A percentile compares a stretch with the other conserved stretches of the same genome.
Evolutionary conservation across 805 yeast species (phyloP).

Genomic region (Starmera caribaea): DNA sequence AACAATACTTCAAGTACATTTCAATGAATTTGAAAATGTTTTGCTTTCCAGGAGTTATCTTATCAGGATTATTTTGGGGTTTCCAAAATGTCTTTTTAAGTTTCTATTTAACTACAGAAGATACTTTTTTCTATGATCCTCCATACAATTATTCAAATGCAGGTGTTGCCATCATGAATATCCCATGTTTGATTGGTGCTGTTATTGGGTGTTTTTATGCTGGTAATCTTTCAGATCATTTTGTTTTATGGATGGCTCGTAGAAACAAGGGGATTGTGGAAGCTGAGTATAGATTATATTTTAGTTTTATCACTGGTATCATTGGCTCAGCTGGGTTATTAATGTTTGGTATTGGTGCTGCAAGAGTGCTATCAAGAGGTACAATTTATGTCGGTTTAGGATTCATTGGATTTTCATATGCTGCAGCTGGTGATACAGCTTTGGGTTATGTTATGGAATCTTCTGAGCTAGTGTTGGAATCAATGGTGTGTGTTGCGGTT

Average conservation of each 20-base stretch:
- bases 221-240: constrained; percentile 48
- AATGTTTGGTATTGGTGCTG: constrained; percentile 60
- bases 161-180: constrained; percentile 68
- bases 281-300: constrained; percentile 56
- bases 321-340: constrained; percentile 54
- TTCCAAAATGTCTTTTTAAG: constrained; percentile 69
- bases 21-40: constrained; percentile 43
- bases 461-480: constrained; percentile 61
- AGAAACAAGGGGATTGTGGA: constrained; percentile 52
- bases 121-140: constrained; percentile 49
- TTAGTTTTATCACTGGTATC: constrained; percentile 43
- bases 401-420: constrained; percentile 59
- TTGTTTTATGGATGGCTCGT: constrained; percentile 52
- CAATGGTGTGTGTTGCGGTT: constrained; percentile 59
- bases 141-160: constrained; percentile 60
- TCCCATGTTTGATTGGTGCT: constrained; percentile 62
- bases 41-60: constrained; percentile 52
- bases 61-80: constrained; percentile 73
- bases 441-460: constrained; percentile 62
- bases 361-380: constrained; percentile 40
- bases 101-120: constrained; percentile 67
- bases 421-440: constrained; percentile 63
- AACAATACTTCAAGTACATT: constrained; percentile 50
- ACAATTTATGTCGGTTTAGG: constrained; percentile 52
- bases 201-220: constrained; percentile 58